phyloP scores from a whole-genome alignment of 2,329 filamentous ascomycete genomes.

The Botrytis pseudocinerea region DNA sequence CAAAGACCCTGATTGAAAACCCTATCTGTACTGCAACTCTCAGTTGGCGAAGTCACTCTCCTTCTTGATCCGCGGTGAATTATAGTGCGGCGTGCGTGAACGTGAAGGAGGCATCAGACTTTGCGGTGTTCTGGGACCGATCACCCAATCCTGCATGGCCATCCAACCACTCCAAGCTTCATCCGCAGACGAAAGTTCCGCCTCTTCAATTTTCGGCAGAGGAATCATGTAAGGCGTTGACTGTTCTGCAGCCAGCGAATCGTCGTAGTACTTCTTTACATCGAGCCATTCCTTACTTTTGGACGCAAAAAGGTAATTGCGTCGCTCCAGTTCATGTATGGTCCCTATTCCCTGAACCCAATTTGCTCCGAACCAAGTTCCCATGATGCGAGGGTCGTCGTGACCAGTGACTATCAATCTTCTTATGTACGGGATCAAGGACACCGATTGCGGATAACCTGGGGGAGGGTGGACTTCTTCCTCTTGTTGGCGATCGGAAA shows the following conservation, averaged over 20 bases:
- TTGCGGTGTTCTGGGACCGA: slow-evolving; percentile 60
- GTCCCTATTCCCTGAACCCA: slow-evolving; percentile 79
- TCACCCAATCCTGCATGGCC: slow-evolving; percentile 98
- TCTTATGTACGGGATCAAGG: slow-evolving; percentile 84
- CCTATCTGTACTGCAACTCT: background rate
- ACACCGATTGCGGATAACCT: slow-evolving; percentile 49
- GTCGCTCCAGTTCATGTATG: slow-evolving; percentile 83
- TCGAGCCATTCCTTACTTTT: slow-evolving; percentile 89
- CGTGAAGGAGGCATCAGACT: background rate
- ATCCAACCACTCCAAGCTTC: slow-evolving; percentile 91
- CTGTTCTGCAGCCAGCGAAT: slow-evolving; percentile 57
- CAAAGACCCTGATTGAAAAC: background rate
- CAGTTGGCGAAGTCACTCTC: slow-evolving; percentile 6
- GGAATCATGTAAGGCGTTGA: slow-evolving; percentile 84
- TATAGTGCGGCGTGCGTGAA: slow-evolving; percentile 2
- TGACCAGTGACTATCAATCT: slow-evolving; percentile 90
- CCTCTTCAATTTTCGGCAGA: slow-evolving; percentile 71
- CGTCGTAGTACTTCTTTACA: slow-evolving; percentile 90
- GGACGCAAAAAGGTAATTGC: slow-evolving; percentile 92
- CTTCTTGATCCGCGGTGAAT: slow-evolving; percentile 13
- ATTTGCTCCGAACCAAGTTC: slow-evolving; percentile 96
- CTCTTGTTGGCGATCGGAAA: slow-evolving; percentile 37
- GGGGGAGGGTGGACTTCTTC: slow-evolving; percentile 23
- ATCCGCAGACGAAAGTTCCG: slow-evolving; percentile 82
- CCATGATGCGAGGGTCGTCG: slow-evolving; percentile 81